These are phyloP conservation scores for Calonectria honghensis DNA, from an alignment of 2,329 filamentous ascomycete species.

Conservation along the genomic window DNA sequence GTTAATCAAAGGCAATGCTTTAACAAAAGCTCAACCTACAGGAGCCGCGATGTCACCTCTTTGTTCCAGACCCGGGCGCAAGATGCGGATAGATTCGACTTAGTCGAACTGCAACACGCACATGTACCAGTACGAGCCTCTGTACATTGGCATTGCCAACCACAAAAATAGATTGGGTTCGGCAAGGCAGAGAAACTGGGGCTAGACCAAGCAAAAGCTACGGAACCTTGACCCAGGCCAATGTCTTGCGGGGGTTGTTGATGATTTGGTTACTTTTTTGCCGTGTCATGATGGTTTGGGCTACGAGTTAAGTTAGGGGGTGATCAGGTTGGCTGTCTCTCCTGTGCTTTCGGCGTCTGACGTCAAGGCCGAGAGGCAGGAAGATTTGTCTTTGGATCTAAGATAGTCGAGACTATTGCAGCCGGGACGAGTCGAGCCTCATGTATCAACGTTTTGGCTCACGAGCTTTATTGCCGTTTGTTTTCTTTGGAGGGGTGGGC, in stretches of 20 bases:
- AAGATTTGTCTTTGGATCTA: constrained; percentile 14
- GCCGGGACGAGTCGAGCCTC: constrained; percentile 12
- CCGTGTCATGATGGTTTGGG: constrained; percentile 31
- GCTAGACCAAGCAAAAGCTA: constrained; percentile 32
- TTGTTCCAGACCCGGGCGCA: constrained; percentile 35
- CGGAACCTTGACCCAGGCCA: constrained; percentile 33
- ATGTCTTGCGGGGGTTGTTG: constrained; percentile 37
- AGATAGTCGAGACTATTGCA: constrained; percentile 35
- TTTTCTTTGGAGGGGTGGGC: constrained; percentile 14
- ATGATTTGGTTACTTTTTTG: constrained; percentile 1
- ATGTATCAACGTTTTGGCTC: constrained; percentile 30
- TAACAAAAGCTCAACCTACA: constrained; percentile 36
- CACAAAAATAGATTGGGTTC: constrained; percentile 35
- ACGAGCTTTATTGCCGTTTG: constrained; percentile 10
- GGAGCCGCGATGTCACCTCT: constrained; percentile 37
- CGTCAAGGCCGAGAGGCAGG: constrained; percentile 42
- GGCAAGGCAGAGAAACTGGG: constrained; percentile 12
- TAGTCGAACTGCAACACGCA: neutral
- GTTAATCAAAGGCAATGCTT: constrained; percentile 27
- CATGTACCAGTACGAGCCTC: constrained; percentile 19
- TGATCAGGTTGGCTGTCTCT: constrained; percentile 25
- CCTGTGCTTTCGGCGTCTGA: constrained; percentile 41
- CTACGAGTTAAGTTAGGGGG: constrained; percentile 12
- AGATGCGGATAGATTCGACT: constrained; percentile 32
- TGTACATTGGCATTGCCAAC: constrained; percentile 21